phyloP scores from a whole-genome alignment of 495 filamentous ascomycete genomes.

The Talaromyces wortmannii region DNA sequence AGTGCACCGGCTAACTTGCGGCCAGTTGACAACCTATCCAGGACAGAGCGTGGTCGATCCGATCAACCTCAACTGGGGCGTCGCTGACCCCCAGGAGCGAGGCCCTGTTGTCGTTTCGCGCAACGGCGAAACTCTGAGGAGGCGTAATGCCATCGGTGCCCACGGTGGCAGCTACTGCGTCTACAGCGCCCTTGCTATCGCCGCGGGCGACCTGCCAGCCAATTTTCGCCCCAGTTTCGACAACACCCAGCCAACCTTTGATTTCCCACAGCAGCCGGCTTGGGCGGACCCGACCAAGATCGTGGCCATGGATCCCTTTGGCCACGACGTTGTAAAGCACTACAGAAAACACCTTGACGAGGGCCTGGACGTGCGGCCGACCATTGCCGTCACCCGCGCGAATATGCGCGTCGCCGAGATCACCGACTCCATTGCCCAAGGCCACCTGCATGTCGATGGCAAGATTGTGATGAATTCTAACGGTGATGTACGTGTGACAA shows the following conservation, averaged over 20 bases:
- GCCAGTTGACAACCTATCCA: slow-evolving; percentile 75
- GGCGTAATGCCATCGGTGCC: slow-evolving; percentile 81
- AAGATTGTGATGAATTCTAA: slow-evolving; percentile 76
- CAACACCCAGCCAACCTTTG: slow-evolving; percentile 84
- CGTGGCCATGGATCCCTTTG: slow-evolving; percentile 93
- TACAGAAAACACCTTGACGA: slow-evolving; percentile 36
- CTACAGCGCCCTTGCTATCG: slow-evolving; percentile 90
- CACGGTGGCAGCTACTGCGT: slow-evolving; percentile 95
- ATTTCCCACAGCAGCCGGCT: slow-evolving; percentile 79
- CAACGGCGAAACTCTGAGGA: slow-evolving; percentile 63
- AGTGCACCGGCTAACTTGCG: neutral
- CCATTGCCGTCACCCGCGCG: slow-evolving; percentile 92
- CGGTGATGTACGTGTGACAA: slow-evolving; percentile 90
- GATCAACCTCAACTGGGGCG: slow-evolving; percentile 81
- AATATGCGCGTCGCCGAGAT: slow-evolving; percentile 97
- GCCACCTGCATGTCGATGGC: slow-evolving; percentile 78
- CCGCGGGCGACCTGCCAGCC: slow-evolving; percentile 74
- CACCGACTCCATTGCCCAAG: slow-evolving; percentile 72
- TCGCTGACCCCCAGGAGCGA: slow-evolving; percentile 60
- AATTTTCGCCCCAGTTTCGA: slow-evolving; percentile 90
- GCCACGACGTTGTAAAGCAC: slow-evolving; percentile 57
- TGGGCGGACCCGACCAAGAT: slow-evolving; percentile 93
- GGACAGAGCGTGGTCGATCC: slow-evolving; percentile 91
- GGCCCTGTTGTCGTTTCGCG: slow-evolving; percentile 91
- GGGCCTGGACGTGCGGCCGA: slow-evolving; percentile 89